A percentile compares a stretch with the other conserved stretches of the same genome.
Evolutionary conservation across 148 eudicot species (phyloP).

Genomic region (Arbutus unedo): DNA sequence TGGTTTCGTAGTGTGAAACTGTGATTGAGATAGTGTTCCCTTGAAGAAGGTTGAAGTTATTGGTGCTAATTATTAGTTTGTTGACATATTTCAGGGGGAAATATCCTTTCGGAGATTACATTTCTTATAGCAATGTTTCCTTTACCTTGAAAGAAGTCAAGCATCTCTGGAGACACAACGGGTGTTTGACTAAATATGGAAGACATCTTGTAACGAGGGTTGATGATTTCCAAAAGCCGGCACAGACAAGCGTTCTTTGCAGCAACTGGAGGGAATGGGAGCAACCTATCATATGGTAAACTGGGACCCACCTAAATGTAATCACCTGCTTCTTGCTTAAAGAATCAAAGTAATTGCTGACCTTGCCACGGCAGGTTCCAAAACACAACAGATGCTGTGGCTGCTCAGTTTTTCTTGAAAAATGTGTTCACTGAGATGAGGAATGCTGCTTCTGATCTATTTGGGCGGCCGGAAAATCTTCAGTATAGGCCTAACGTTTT

Average conservation of each 20-base stretch:
- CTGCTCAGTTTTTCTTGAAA: conserved; percentile 86
- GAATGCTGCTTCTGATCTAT: conserved; percentile 49
- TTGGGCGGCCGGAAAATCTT: conserved; percentile 61
- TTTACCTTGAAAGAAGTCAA: conserved; percentile 83
- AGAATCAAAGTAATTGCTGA: conserved; percentile 8
- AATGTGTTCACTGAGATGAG: conserved; percentile 69
- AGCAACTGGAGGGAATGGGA: conserved; percentile 80
- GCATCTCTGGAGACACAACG: conserved; percentile 71
- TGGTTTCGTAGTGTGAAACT: neutral
- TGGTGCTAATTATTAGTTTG: conserved; percentile 15
- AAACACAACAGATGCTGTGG: conserved; percentile 87
- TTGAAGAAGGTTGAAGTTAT: neutral
- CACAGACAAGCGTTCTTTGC: conserved; percentile 62
- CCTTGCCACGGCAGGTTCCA: conserved; percentile 55
- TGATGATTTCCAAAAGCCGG: conserved; percentile 83
- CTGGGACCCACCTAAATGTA: neutral
- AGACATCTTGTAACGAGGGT: conserved; percentile 59
- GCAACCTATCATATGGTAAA: conserved; percentile 86
- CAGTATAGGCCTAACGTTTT: conserved; percentile 67
- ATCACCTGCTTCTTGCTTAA: neutral
- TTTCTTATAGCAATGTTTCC: conserved; percentile 57
- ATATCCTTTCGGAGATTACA: conserved; percentile 77
- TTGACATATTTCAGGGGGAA: conserved; percentile 51
- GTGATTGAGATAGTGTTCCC: neutral
- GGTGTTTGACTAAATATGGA: conserved; percentile 58